Conservation (phyloP, 345 rosid genomes). For the Carallia pectinifolia region DNA sequence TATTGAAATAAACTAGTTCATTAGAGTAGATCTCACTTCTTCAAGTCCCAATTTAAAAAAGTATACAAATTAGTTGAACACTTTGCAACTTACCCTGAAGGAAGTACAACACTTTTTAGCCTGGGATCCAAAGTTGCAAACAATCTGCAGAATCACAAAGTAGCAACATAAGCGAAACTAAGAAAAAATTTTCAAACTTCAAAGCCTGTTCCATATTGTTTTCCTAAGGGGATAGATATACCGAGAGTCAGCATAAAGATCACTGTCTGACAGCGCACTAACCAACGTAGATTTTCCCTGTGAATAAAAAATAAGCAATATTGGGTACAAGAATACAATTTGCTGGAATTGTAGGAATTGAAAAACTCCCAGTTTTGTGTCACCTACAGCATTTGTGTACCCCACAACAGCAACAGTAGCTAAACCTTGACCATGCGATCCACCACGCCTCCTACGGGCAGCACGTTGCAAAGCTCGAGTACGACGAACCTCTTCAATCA, state of each 20-base stretch:
- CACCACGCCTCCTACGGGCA: conserved; percentile 65
- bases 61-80: neutral
- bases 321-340: neutral
- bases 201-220: conserved; percentile 8
- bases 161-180: conserved; percentile 11
- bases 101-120: conserved; percentile 63
- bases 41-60: conserved; percentile 5
- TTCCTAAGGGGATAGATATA: conserved; percentile 29
- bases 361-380: conserved; percentile 18
- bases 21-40: neutral
- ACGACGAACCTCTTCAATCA: conserved; percentile 78
- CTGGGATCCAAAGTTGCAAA: conserved; percentile 86
- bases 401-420: conserved; percentile 92
- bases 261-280: conserved; percentile 62
- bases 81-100: conserved; percentile 58
- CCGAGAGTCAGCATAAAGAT: conserved; percentile 84
- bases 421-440: conserved; percentile 44
- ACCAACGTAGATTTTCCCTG: conserved; percentile 93
- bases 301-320: conserved; percentile 9
- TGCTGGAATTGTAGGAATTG: neutral
- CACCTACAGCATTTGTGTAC: conserved; percentile 93
- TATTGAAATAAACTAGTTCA: neutral
- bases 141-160: conserved; percentile 43
- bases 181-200: conserved; percentile 4
- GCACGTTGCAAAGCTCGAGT: conserved; percentile 87